phyloP scores from a whole-genome alignment of 306 rosid genomes.

The Ziziphus jujuba region DNA sequence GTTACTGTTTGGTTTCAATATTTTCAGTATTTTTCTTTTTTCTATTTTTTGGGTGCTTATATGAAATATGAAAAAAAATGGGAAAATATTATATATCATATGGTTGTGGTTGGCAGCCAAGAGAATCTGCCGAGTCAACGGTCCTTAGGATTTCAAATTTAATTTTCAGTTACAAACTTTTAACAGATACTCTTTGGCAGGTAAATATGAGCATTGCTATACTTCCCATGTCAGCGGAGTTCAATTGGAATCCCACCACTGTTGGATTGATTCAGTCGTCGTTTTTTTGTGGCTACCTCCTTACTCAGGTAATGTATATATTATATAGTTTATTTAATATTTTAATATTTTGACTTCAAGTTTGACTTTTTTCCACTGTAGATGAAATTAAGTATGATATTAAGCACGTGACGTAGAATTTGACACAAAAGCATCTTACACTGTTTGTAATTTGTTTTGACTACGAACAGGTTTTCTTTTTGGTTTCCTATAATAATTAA shows the following conservation, averaged over 20 bases:
- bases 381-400: neutral
- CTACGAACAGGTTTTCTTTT: neutral
- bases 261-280: constrained; percentile 96
- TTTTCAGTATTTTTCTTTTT: neutral
- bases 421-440: neutral
- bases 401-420: neutral
- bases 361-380: neutral
- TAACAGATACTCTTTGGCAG: constrained; percentile 41
- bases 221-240: constrained; percentile 99
- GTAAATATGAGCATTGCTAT: constrained; percentile 99
- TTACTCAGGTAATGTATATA: constrained; percentile 67
- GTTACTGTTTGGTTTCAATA: no score
- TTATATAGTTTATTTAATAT: neutral
- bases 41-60: neutral
- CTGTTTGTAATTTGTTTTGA: neutral
- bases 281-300: constrained; percentile 99
- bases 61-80: neutral
- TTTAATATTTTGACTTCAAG: neutral
- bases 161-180: constrained; percentile 14
- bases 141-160: no score
- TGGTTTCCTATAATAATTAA: neutral
- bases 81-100: no score
- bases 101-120: no score
- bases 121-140: no score
- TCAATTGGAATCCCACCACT: constrained; percentile 80